Conservation (phyloP, 768 basidiomycete genomes). For the Candolleomyces aberdarensis region DNA sequence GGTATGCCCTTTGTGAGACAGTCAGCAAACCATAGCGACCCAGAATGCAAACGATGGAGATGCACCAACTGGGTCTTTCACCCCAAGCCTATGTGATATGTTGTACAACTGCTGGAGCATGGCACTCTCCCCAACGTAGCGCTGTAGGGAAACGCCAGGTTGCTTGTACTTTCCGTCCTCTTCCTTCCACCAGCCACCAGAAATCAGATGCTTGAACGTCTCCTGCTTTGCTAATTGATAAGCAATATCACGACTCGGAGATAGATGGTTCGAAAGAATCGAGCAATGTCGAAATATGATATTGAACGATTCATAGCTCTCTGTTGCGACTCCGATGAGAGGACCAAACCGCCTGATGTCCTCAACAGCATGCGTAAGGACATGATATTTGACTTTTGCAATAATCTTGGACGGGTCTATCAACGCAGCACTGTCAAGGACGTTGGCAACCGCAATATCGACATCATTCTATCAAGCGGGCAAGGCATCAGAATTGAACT, state of each 20-base stretch:
- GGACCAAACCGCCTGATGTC: slow-evolving; percentile 35
- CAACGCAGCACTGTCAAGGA: slow-evolving; percentile 30
- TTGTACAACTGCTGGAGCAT: not conserved
- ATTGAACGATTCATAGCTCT: slow-evolving; percentile 40
- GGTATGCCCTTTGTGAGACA: too few species aligned
- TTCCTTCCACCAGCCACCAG: slow-evolving; percentile 5
- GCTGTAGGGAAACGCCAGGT: not conserved
- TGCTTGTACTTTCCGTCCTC: not conserved
- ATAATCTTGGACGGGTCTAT: slow-evolving; percentile 34
- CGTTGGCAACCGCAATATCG: slow-evolving; percentile 28
- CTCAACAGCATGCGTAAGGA: slow-evolving; percentile 29
- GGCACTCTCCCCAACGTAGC: not conserved
- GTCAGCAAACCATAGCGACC: too few species aligned
- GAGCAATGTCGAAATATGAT: slow-evolving; percentile 38
- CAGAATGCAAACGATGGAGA: too few species aligned
- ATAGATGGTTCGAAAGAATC: slow-evolving; percentile 16
- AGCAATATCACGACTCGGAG: slow-evolving; percentile 7
- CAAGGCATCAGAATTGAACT: too few species aligned
- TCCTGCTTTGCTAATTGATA: slow-evolving; percentile 1
- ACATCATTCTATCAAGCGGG: slow-evolving; percentile 21
- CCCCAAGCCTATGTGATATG: not conserved
- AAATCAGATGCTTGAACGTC: slow-evolving; percentile 2
- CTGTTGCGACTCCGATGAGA: slow-evolving; percentile 28
- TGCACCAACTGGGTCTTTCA: not conserved
- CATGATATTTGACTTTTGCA: slow-evolving; percentile 34